Evolutionary conservation across 176 grass and related monocot genomes (phyloP).

Genomic region (Pontederia paniculata): DNA sequence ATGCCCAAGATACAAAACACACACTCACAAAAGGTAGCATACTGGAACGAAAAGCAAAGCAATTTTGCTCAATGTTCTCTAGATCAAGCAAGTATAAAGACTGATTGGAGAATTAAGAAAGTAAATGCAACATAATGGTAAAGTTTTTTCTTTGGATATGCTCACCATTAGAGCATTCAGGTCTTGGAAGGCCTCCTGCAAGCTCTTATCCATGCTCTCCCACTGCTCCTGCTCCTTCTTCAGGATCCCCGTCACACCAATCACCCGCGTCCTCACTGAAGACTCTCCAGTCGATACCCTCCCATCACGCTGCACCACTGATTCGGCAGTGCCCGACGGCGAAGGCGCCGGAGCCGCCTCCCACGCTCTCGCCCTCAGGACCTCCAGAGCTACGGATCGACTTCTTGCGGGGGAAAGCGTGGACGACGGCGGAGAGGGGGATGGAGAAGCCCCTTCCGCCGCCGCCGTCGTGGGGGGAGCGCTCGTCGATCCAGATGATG

Average conservation of each 20-base stretch:
- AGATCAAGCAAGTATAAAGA: too few relatives aligned
- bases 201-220: slow-evolving; percentile 90
- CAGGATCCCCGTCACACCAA: slow-evolving; percentile 79
- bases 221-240: slow-evolving; percentile 92
- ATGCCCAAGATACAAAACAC: background rate
- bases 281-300: background rate
- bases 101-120: background rate
- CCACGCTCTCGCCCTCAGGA: slow-evolving; percentile 63
- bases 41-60: too few relatives aligned
- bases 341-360: slow-evolving; percentile 24
- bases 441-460: slow-evolving; percentile 34
- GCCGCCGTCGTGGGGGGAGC: slow-evolving; percentile 20
- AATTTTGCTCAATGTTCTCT: too few relatives aligned
- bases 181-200: slow-evolving; percentile 98
- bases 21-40: background rate
- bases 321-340: slow-evolving; percentile 26
- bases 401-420: slow-evolving; percentile 49
- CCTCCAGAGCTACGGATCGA: slow-evolving; percentile 46
- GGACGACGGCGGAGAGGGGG: slow-evolving; percentile 49
- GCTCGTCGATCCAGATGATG: slow-evolving; percentile 71
- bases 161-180: slow-evolving; percentile 92
- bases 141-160: too few relatives aligned
- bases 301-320: background rate
- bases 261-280: slow-evolving; percentile 47
- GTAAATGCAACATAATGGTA: too few relatives aligned